Percentiles rank a stretch among this genome's conserved stretches.
Evolutionary conservation across 345 rosid genomes (phyloP).

Genomic region (Lumnitzera littorea): DNA sequence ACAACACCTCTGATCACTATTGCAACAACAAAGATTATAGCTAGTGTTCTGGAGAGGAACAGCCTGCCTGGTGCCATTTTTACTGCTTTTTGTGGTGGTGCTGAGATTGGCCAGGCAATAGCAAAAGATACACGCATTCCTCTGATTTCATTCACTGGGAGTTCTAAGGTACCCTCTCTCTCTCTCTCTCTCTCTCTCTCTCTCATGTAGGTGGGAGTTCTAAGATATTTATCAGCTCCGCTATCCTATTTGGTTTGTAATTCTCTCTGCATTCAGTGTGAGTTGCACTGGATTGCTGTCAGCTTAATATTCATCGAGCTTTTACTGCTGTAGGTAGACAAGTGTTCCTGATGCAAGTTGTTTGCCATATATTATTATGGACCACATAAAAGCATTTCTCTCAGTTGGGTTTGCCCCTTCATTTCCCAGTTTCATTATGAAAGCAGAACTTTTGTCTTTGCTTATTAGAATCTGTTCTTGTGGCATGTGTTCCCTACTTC

Average conservation of each 20-base stretch:
- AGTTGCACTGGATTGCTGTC: background rate
- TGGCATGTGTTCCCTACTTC: background rate
- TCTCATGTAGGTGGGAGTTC: background rate
- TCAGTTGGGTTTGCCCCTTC: too few relatives aligned
- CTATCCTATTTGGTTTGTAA: background rate
- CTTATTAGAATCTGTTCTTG: background rate
- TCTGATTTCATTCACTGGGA: slow-evolving; percentile 89
- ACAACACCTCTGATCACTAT: slow-evolving; percentile 89
- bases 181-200: too few relatives aligned
- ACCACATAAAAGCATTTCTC: too few relatives aligned
- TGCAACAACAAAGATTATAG: slow-evolving; percentile 83
- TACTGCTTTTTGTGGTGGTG: slow-evolving; percentile 90
- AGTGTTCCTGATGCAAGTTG: too few relatives aligned
- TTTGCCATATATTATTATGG: too few relatives aligned
- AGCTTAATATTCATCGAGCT: background rate
- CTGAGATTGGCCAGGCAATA: slow-evolving; percentile 89
- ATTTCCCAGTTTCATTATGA: too few relatives aligned
- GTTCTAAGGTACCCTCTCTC: slow-evolving; percentile 56
- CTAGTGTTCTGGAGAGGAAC: slow-evolving; percentile 82
- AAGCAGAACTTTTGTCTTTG: background rate
- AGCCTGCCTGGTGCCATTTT: slow-evolving; percentile 87
- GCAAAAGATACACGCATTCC: slow-evolving; percentile 77
- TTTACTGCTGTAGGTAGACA: too few relatives aligned
- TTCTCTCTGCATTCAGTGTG: background rate
- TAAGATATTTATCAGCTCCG: background rate